These are phyloP conservation scores for Arachnopeziza araneosa DNA, from an alignment of 2,329 filamentous ascomycete species.

Conservation along the genomic window DNA sequence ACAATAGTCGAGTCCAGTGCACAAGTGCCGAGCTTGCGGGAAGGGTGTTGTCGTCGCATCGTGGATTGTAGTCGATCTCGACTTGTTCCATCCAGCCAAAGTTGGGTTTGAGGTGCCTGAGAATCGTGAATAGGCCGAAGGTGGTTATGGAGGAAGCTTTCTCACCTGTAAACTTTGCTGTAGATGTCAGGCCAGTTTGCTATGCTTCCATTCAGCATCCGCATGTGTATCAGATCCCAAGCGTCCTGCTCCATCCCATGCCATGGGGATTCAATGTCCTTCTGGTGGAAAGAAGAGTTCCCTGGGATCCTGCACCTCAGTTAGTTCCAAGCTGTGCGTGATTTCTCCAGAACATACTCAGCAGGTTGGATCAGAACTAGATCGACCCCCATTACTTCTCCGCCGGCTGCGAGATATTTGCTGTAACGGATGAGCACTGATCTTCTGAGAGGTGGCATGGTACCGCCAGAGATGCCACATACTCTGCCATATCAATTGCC, in stretches of 20 bases:
- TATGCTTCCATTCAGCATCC: slow-evolving; percentile 74
- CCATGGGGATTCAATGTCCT: slow-evolving; percentile 78
- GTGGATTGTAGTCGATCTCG: slow-evolving; percentile 78
- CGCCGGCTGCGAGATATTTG: slow-evolving; percentile 42
- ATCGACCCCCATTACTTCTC: slow-evolving; percentile 57
- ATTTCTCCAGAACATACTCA: slow-evolving; percentile 34
- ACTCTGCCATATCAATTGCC: slow-evolving; percentile 81
- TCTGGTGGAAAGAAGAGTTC: slow-evolving; percentile 62
- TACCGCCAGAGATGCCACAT: slow-evolving; percentile 32
- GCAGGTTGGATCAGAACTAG: slow-evolving; percentile 56
- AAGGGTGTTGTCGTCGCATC: slow-evolving; percentile 61
- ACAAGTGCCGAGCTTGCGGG: slow-evolving; percentile 51
- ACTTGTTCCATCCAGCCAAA: slow-evolving; percentile 78
- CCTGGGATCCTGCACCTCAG: slow-evolving; percentile 56
- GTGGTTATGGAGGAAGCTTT: slow-evolving; percentile 4
- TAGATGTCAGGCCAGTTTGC: slow-evolving; percentile 72
- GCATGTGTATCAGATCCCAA: slow-evolving; percentile 73
- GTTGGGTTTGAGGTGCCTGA: slow-evolving; percentile 69
- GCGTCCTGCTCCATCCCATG: slow-evolving; percentile 33
- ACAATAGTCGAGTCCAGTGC: slow-evolving; percentile 65
- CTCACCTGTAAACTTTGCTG: slow-evolving; percentile 60
- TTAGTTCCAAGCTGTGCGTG: not conserved
- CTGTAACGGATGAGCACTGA: slow-evolving; percentile 25
- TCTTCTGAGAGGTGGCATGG: not conserved
- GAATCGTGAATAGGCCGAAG: slow-evolving; percentile 3